These are phyloP conservation scores for Stenocarpella maydis DNA, from an alignment of 2,329 filamentous ascomycete genomes.

Conservation along the genomic window DNA sequence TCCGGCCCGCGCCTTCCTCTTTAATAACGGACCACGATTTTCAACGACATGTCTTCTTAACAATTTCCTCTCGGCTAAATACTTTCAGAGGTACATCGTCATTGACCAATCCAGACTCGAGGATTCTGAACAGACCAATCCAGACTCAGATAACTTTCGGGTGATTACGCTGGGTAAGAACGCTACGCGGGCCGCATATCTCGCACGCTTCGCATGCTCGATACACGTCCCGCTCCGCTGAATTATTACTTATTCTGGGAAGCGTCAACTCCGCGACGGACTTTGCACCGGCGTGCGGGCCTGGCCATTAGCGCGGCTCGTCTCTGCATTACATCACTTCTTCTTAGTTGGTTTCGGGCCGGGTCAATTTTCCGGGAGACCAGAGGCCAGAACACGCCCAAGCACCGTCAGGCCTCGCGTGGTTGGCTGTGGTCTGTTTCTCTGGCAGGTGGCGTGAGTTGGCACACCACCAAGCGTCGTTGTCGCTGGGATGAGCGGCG, in stretches of 20 bases:
- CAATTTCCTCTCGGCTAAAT: too few relatives aligned
- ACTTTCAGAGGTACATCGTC: too few relatives aligned
- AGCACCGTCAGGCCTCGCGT: background rate
- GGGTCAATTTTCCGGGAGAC: conserved; percentile 1
- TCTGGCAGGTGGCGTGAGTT: conserved; percentile 15
- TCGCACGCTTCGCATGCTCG: too few relatives aligned
- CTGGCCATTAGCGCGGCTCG: conserved; percentile 3
- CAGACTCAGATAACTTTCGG: too few relatives aligned
- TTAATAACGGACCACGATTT: too few relatives aligned
- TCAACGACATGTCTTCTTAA: too few relatives aligned
- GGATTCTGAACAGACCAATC: too few relatives aligned
- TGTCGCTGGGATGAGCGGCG: conserved; percentile 9
- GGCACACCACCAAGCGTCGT: conserved; percentile 1
- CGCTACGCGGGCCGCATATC: too few relatives aligned
- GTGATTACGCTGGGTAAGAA: too few relatives aligned
- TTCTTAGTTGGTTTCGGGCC: conserved; percentile 20
- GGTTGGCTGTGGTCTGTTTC: conserved; percentile 15
- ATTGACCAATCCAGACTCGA: too few relatives aligned
- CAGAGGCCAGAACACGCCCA: background rate
- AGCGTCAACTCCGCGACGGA: background rate
- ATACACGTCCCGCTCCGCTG: too few relatives aligned
- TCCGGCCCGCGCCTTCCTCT: too few relatives aligned
- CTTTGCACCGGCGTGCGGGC: background rate
- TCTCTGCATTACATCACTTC: conserved; percentile 2
- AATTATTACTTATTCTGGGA: background rate